phyloP scores from a whole-genome alignment of 2,329 filamentous ascomycete genomes.

The Sarocladium kiliense region DNA sequence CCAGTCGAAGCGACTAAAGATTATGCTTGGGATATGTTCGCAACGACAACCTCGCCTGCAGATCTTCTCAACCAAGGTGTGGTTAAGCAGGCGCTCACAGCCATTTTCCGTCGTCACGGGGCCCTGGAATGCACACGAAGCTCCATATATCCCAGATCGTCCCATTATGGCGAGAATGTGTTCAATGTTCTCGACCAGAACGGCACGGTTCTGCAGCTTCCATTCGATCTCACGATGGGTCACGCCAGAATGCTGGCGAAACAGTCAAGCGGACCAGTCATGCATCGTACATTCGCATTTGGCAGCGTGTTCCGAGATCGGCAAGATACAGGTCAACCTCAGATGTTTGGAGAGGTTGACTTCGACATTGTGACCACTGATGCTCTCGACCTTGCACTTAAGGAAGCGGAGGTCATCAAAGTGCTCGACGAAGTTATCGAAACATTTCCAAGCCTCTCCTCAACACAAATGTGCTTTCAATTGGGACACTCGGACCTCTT shows the following conservation, averaged over 20 bases:
- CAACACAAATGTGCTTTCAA: constrained; percentile 78
- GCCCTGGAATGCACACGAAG: constrained; percentile 76
- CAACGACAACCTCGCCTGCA: constrained; percentile 43
- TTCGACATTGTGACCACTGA: constrained; percentile 92
- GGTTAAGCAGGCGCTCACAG: constrained; percentile 67
- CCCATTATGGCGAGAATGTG: constrained; percentile 67
- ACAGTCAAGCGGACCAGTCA: constrained; percentile 50
- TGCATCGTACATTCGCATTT: constrained; percentile 80
- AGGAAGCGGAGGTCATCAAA: constrained; percentile 91
- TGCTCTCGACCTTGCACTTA: constrained; percentile 74
- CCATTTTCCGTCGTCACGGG: constrained; percentile 84
- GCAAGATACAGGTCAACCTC: constrained; percentile 73
- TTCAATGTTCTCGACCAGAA: constrained; percentile 77
- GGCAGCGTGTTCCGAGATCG: constrained; percentile 81
- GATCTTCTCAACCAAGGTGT: constrained; percentile 67
- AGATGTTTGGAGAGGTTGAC: constrained; percentile 81
- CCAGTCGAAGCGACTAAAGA: constrained; percentile 76
- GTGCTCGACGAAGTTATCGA: constrained; percentile 87
- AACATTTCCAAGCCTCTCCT: constrained; percentile 69
- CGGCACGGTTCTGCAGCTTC: constrained; percentile 88
- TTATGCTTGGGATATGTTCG: constrained; percentile 69
- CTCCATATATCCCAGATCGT: constrained; percentile 74
- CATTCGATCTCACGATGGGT: constrained; percentile 86
- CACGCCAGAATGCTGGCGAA: constrained; percentile 81
- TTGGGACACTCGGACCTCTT: constrained; percentile 85